Percentiles rank a stretch among this genome's conserved stretches.
phyloP scores from a whole-genome alignment of 495 filamentous ascomycete genomes.

The Tetracladium setigerum region DNA sequence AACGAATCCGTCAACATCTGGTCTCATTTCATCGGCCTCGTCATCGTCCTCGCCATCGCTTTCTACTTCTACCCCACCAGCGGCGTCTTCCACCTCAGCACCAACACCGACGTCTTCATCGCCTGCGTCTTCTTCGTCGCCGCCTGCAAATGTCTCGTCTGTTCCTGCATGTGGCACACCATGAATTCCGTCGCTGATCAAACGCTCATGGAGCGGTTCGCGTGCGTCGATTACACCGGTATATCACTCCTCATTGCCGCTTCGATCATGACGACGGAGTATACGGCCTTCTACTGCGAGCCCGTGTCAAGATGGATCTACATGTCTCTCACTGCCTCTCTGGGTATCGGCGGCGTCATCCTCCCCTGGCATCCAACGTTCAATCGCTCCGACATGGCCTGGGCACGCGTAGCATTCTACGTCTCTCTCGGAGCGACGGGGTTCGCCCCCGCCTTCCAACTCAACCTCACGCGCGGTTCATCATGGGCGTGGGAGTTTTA shows the following conservation, averaged over 20 bases:
- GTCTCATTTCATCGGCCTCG: constrained; percentile 82
- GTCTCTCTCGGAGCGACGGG: constrained; percentile 83
- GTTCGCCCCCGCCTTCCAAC: constrained; percentile 80
- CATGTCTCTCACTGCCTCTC: constrained; percentile 68
- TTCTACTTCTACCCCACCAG: constrained; percentile 94
- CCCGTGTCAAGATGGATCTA: constrained; percentile 81
- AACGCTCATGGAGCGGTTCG: constrained; percentile 85
- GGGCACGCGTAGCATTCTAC: constrained; percentile 89
- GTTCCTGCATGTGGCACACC: constrained; percentile 94
- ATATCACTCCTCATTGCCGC: constrained; percentile 95
- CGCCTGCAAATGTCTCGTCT: constrained; percentile 90
- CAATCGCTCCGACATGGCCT: constrained; percentile 86
- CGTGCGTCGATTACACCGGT: constrained; percentile 97
- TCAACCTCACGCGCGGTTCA: constrained; percentile 67
- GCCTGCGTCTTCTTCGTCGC: constrained; percentile 96
- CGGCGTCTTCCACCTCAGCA: constrained; percentile 77
- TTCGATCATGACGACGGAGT: constrained; percentile 97
- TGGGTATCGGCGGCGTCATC: constrained; percentile 84
- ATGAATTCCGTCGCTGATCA: constrained; percentile 94
- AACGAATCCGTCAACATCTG: constrained; percentile 98
- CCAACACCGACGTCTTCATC: constrained; percentile 78
- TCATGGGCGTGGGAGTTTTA: constrained; percentile 79
- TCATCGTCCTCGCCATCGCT: constrained; percentile 81
- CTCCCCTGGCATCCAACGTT: constrained; percentile 96
- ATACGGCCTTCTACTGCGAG: constrained; percentile 98